phyloP scores from a whole-genome alignment of 768 basidiomycete genomes.

The Kwoniella mangroviensis region DNA sequence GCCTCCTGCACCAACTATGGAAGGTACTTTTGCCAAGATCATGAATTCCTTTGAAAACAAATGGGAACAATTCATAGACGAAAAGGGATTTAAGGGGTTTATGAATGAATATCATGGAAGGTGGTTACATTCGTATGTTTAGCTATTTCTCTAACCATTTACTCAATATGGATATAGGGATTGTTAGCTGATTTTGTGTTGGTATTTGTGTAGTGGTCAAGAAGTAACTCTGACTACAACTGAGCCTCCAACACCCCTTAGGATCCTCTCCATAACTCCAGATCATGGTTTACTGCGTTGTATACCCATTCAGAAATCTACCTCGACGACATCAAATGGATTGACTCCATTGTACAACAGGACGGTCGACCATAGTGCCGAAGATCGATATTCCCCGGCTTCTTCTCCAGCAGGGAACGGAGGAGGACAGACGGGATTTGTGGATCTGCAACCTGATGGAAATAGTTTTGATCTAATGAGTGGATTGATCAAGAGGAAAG shows the following conservation, averaged over 20 bases:
- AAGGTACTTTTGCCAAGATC: slow-evolving; percentile 74
- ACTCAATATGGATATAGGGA: background rate
- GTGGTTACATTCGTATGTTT: slow-evolving; percentile 92
- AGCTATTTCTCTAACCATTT: background rate
- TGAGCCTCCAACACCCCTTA: slow-evolving; percentile 70
- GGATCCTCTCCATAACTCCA: slow-evolving; percentile 81
- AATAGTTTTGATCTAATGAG: slow-evolving; percentile 96
- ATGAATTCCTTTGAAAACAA: slow-evolving; percentile 76
- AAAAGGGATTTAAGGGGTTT: slow-evolving; percentile 77
- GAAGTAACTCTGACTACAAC: slow-evolving; percentile 75
- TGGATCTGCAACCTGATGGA: slow-evolving; percentile 94
- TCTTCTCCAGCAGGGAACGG: slow-evolving; percentile 35
- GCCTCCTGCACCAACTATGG: slow-evolving; percentile 66
- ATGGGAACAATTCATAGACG: slow-evolving; percentile 73
- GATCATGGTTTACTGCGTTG: slow-evolving; percentile 89
- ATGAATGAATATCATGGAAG: slow-evolving; percentile 74
- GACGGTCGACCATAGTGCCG: slow-evolving; percentile 37
- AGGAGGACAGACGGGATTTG: slow-evolving; percentile 61
- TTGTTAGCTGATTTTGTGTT: background rate
- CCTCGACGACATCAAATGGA: slow-evolving; percentile 14
- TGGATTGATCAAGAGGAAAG: slow-evolving; percentile 73
- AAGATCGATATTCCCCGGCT: slow-evolving; percentile 34
- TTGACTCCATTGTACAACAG: slow-evolving; percentile 48
- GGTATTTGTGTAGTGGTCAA: slow-evolving; percentile 35
- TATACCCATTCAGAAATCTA: slow-evolving; percentile 51